Base-by-base conservation (phyloP, 306 rosid species). In the Quercus rubra region DNA sequence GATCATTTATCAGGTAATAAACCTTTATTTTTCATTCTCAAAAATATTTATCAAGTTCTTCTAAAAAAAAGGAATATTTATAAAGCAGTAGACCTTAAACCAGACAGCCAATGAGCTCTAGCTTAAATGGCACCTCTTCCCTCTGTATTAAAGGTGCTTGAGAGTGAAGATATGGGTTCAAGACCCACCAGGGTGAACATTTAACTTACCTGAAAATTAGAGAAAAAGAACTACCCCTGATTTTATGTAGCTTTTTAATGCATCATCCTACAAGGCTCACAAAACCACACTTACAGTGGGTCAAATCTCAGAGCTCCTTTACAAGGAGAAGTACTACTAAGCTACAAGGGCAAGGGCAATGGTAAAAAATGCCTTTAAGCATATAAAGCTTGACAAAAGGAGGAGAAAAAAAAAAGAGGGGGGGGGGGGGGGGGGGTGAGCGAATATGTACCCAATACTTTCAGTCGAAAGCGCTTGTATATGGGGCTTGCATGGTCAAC, bases 401-500 rank as follows among this genome's bases (percentile, higher is more conserved):
- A 67, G 46, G 31, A 79, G 49, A 58, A 41, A 41, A 33, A 5
- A 5, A 41, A 0, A 6, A 0, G 8, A n/a, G 2, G 2, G 0
- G 9, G 43, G 43, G 2, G 8, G 41, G 41, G 41, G 2, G 43
- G 43, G 2, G 2, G 10, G 46, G 41, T 62, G 25, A 62, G 64
- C 13, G 66, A 77, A 79, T 74, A 52, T 83, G 59, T 95, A 95
- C 99, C 93, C 74, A 93, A 79, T 70, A 86, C 27, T 85, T 86
- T 89, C 62, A 93, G 90, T 66, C 93, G 97, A 83, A 95, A 93
- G 23, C 89, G 92, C 88, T 82, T 95, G 86, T 93, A 95, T 74
- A 89, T 58, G 62, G 96, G 79, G 82, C 91, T 89, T 51, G 90
- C 85, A 49, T 52, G 88, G 87, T 95, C 97, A 61, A 93, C 96